Conservation (phyloP, 371 early-diverging fungal genomes). For the Circinella minor region DNA sequence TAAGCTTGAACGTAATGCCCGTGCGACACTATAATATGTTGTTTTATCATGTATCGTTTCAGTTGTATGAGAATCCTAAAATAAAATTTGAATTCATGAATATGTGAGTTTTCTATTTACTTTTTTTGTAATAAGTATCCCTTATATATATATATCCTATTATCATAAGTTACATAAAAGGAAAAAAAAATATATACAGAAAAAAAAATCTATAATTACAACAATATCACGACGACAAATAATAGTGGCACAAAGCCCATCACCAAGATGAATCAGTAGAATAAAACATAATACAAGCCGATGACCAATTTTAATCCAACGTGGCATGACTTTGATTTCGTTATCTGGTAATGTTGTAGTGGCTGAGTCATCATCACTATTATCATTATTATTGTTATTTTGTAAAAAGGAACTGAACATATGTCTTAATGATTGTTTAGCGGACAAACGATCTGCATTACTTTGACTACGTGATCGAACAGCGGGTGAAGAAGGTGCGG, state of each 20-base stretch:
- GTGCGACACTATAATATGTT: neutral
- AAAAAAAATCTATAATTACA: constrained; percentile 6
- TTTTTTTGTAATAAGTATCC: neutral
- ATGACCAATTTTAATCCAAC: constrained; percentile 35
- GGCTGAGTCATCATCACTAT: constrained; percentile 22
- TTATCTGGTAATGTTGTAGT: constrained; percentile 15
- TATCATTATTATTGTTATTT: neutral
- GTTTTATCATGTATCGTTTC: constrained; percentile 3
- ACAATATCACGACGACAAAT: constrained; percentile 37
- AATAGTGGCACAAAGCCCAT: constrained; percentile 35
- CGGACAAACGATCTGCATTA: constrained; percentile 19
- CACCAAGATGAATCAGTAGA: constrained; percentile 20
- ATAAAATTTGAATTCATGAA: neutral
- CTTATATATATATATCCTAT: too few relatives aligned
- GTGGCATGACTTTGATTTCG: constrained; percentile 35
- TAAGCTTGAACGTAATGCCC: constrained; percentile 27
- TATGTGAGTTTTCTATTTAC: too few relatives aligned
- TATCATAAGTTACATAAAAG: too few relatives aligned
- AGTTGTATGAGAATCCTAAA: neutral
- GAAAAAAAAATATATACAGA: neutral
- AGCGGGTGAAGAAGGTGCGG: constrained; percentile 39
- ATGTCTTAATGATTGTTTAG: constrained; percentile 24
- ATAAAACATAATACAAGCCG: constrained; percentile 26
- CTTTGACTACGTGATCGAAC: constrained; percentile 33
- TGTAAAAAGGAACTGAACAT: constrained; percentile 34